These are phyloP conservation scores for Moricandia moricandioides DNA, from an alignment of 345 rosid species.

Conservation along the genomic window DNA sequence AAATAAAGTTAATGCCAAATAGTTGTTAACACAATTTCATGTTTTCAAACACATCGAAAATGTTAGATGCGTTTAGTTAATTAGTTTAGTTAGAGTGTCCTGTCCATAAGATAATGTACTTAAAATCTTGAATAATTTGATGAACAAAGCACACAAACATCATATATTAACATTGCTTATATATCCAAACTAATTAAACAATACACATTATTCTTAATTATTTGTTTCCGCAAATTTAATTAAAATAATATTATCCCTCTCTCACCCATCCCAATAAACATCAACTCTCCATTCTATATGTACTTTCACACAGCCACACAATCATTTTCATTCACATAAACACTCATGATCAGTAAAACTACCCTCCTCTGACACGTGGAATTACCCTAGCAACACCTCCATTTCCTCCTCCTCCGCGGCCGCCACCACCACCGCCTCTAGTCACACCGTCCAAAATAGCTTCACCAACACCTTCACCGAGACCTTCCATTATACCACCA, in stretches of 20 bases:
- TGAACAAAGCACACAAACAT: neutral
- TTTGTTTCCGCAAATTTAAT: conserved; percentile 3
- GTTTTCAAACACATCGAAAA: neutral
- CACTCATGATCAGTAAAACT: conserved; percentile 7
- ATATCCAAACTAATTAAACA: conserved; percentile 13
- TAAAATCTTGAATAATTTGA: neutral
- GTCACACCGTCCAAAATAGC: conserved; percentile 45
- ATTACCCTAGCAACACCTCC: conserved; percentile 11
- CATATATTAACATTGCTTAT: neutral
- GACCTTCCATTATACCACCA: conserved; percentile 70
- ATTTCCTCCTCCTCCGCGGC: conserved; percentile 17
- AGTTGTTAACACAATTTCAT: neutral
- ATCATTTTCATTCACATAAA: neutral
- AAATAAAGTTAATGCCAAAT: neutral
- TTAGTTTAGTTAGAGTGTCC: neutral
- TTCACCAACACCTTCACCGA: conserved; percentile 85
- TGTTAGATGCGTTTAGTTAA: neutral
- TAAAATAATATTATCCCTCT: conserved; percentile 1
- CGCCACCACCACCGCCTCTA: conserved; percentile 41
- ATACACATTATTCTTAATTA: conserved; percentile 8
- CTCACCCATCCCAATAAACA: conserved; percentile 5
- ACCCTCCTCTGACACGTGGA: conserved; percentile 37
- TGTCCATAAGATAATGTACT: neutral
- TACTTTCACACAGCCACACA: conserved; percentile 14
- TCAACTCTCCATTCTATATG: conserved; percentile 1